A percentile compares a stretch with the other conserved stretches of the same genome.
Conservation (phyloP, 140 eudicot species). For the Anethum foeniculum region DNA sequence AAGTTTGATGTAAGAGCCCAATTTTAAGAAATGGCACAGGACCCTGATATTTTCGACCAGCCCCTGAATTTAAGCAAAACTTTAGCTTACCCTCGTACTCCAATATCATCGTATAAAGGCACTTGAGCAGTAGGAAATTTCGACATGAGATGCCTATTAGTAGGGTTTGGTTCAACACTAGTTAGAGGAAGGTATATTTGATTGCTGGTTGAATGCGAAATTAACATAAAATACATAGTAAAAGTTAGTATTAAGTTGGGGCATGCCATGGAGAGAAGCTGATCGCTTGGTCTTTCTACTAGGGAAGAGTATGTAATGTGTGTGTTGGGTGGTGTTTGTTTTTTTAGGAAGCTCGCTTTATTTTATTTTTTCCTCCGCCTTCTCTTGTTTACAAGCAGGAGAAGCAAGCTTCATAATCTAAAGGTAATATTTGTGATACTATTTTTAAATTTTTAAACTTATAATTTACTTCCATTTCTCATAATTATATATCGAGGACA, state of each 20-base stretch:
- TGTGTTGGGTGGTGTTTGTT: background rate
- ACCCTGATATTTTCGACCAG: too few relatives aligned
- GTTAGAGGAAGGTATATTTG: slow-evolving; percentile 48
- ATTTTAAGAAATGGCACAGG: background rate
- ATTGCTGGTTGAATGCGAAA: slow-evolving; percentile 28
- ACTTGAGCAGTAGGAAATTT: slow-evolving; percentile 51
- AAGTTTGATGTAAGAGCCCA: background rate
- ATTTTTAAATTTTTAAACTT: too few relatives aligned
- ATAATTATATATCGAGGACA: too few relatives aligned
- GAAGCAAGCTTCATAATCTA: too few relatives aligned
- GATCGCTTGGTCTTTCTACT: background rate
- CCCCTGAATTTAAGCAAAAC: background rate
- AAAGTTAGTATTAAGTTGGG: background rate
- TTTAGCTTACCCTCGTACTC: slow-evolving; percentile 44
- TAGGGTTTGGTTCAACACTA: slow-evolving; percentile 18
- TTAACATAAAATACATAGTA: background rate
- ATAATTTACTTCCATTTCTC: too few relatives aligned
- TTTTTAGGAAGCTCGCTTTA: too few relatives aligned
- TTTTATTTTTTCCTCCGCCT: background rate
- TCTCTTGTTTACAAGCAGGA: background rate
- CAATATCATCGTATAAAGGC: slow-evolving; percentile 80
- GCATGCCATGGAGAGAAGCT: background rate
- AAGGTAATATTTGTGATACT: too few relatives aligned
- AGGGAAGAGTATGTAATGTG: background rate
- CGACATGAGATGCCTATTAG: slow-evolving; percentile 34